Percentiles rank a stretch among this genome's conserved stretches.
Conservation (phyloP, 495 filamentous ascomycete genomes). For the Terfezia claveryi region DNA sequence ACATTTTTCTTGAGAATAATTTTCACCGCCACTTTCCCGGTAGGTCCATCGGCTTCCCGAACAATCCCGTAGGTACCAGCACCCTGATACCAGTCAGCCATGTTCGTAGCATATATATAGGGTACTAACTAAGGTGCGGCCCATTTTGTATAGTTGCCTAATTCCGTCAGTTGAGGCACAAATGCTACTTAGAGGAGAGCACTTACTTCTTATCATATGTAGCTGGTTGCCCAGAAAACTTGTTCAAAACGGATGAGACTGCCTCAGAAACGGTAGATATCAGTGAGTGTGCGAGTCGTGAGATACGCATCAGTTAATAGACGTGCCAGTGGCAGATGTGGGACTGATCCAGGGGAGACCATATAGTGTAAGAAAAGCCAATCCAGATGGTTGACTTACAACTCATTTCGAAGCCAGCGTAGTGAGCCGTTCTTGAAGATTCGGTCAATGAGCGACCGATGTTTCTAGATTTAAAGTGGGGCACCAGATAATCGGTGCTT, state of each 20-base stretch:
- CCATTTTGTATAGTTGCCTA: slow-evolving; percentile 74
- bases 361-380: too few species aligned
- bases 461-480: too few species aligned
- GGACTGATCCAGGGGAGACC: too few species aligned
- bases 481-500: too few species aligned
- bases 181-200: background rate
- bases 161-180: background rate
- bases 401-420: slow-evolving; percentile 6
- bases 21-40: slow-evolving; percentile 85
- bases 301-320: background rate
- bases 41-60: slow-evolving; percentile 65
- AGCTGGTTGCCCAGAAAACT: slow-evolving; percentile 90
- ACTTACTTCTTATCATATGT: slow-evolving; percentile 93
- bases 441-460: background rate
- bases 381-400: slow-evolving; percentile 2
- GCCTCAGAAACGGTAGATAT: background rate
- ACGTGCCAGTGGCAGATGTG: background rate
- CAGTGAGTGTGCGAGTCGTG: background rate
- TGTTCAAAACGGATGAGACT: slow-evolving; percentile 89
- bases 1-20: slow-evolving; percentile 99
- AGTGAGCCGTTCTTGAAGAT: background rate
- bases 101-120: background rate
- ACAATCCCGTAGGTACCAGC: slow-evolving; percentile 98
- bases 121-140: slow-evolving; percentile 42
- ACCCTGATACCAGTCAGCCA: slow-evolving; percentile 25